Evolutionary conservation across 2,329 filamentous ascomycete species (phyloP), one percentile per base, ranked within the genome.

Genomic region (Trichoderma harzianum): DNA sequence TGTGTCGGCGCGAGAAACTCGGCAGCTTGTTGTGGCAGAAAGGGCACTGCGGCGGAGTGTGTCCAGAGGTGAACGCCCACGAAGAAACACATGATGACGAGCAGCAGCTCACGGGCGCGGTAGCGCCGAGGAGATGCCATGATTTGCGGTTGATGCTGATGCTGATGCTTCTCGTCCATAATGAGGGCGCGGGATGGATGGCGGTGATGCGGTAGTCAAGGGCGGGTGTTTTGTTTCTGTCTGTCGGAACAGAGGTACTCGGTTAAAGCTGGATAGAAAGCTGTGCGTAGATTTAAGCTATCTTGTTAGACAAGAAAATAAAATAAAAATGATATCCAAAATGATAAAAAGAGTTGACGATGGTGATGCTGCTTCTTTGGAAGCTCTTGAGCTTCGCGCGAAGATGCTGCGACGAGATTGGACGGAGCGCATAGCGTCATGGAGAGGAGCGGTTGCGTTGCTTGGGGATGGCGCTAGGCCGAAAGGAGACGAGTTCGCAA

Each of bases 151-250:
- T 72, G 34, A 21, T 32, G 73, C 30, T 72, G 34, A 16, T 32
- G 73, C 36, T 39, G 65, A 43, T 66, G 65, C 74, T 81, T 81
- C 74, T 81, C 79, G 60, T 81, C 78, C 79, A 81, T 81, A 70
- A 26, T 47, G 61, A 62, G 53, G 26, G n/a, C 7, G 26, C 11
- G 18, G 18, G 16, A 51, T 21, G 32, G 26, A 66, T 65, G 36
- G 66, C 57, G 57, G 66, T 62, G 39, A 28, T 62, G 57, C 7
- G 18, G 1, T 2, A 43, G 7, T 18, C 39, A n/a, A 43, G 39
- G 34, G 64, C 47, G 30, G 30, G 14, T 30, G 12, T n/a, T 30
- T 34, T 32, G 26, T 32, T 32, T 34, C 16, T 53, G 21, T 53
- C 21, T 0, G 21, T 24, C 5, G 47, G 11, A 0, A 24, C 21